phyloP scores from a whole-genome alignment of 345 rosid species.

The Durio zibethinus region DNA sequence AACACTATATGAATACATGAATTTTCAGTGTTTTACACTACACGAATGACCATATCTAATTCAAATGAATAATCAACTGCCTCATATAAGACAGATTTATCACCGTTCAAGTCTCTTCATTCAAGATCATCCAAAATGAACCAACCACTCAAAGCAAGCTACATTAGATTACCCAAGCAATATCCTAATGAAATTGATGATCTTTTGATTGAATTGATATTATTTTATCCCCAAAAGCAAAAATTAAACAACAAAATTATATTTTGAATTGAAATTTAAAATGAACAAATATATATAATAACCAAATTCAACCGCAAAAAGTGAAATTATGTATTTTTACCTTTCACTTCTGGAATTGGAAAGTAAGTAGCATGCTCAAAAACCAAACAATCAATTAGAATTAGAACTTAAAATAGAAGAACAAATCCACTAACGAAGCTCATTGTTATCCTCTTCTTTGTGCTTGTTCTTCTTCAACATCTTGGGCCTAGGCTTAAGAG shows the following conservation, averaged over 20 bases:
- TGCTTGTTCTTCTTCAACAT: constrained; percentile 41
- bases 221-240: not conserved
- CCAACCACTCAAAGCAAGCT: not conserved
- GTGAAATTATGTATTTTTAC: no score
- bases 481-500: constrained; percentile 61
- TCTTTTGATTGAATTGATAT: not conserved
- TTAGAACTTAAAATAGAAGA: not conserved
- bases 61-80: not conserved
- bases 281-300: not conserved
- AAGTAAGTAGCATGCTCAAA: not conserved
- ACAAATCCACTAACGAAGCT: not conserved
- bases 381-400: not conserved
- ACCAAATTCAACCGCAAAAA: not conserved
- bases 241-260: not conserved
- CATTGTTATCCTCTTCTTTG: constrained; percentile 1
- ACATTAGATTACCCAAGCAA: not conserved
- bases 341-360: no score
- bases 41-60: no score
- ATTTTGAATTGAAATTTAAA: not conserved
- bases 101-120: not conserved
- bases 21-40: no score
- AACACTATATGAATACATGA: no score
- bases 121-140: not conserved
- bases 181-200: not conserved
- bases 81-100: not conserved